Base-by-base conservation (phyloP, 768 basidiomycete genomes). In the Mycena venus region DNA sequence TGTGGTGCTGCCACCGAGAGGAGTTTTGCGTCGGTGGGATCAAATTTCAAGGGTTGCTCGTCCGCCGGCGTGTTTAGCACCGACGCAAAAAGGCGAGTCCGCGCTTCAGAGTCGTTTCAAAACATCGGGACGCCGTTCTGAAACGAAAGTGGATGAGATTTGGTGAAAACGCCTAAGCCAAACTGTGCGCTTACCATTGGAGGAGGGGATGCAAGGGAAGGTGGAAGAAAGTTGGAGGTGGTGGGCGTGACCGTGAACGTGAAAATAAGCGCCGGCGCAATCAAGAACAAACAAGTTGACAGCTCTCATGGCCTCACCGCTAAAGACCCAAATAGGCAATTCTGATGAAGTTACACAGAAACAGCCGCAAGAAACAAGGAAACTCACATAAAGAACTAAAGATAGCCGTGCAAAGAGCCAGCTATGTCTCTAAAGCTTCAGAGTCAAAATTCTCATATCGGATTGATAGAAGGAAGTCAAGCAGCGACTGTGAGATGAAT, bases 31-130 rank as follows among this genome's bases (percentile, higher is more conserved):
- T 67, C 69, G 5, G 70, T 17, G 3, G 68, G 61, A 23, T 76
- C 68, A 19, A 76, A 76, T n/a, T 59, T 31, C 63, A 71, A 29
- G 15, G 23, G 1, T 0, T 53, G 15, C 32, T 76, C 75, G 53
- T 76, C 75, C 1, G 75, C 58, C 9, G 75, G 75, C 0, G 75
- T 76, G 60, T 76, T 70, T 23, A 76, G 64, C 15, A 38, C 64
- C 10, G 72, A 76, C 15, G n/a, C 36, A 64, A 32, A 73, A 70
- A 0, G 72, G 23, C 32, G 75, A 76, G n/a, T 73, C 68, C 7
- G 69, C 56, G 53, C 62, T 74, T 23, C 63, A n/a, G 72, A 76
- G 19, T 76, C 72, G 47, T 59, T 70, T 14, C 75, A 72, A 23
- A 27, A 44, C 62, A 76, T 73, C 9, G 62, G 62, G 21, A 73